Base-by-base conservation (phyloP, 768 basidiomycete species). In the Amanita pallidorosea region DNA sequence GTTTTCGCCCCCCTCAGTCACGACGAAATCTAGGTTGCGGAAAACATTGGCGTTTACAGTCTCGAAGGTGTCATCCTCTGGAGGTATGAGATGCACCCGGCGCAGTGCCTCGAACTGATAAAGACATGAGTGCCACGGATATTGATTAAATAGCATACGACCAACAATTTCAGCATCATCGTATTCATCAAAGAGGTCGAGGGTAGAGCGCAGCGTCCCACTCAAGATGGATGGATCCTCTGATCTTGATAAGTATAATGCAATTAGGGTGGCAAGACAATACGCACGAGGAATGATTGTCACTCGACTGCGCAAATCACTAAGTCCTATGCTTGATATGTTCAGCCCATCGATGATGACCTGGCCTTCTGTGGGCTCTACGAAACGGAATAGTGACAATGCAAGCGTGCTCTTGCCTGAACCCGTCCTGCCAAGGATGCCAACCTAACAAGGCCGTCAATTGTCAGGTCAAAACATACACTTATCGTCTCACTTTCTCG, bases 171-270 rank as follows among this genome's bases (percentile, higher is more conserved):
- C 86, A 0, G 74, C 74, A 58, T 93, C 91, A 52, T 87, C 71
- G 51, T 92, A 93, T 60, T 93, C 89, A 17, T 82, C 74, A 56
- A 93, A 93, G 8, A 93, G 85, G 55, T 94, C 91, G 8, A 93
- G 69, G 0, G 88, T 84, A 0, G 85, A 83, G 31, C 88, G 78
- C 15, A 93, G 53, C 6, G 81, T 88, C 7, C 91, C 91, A 53
- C 86, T 89, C 56, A 93, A 64, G 55, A 95, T 88, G 0, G 83
- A 87, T 0, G 91, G 92, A 60, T 94, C 91, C 82, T 94, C 88
- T 83, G 67, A 49, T 46, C 20, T n/a, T 36, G 4, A 45, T 9
- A 67, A 81, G 57, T 54, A 83, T 81, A 82, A 57, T 83, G 83
- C 44, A 87, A 83, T 8, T 23, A 18, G 5, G 31, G 29, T n/a